Percentiles rank a stretch among this genome's conserved stretches.
Evolutionary conservation across 208 protist genomes (phyloP).

Genomic region (Leishmania braziliensis): DNA sequence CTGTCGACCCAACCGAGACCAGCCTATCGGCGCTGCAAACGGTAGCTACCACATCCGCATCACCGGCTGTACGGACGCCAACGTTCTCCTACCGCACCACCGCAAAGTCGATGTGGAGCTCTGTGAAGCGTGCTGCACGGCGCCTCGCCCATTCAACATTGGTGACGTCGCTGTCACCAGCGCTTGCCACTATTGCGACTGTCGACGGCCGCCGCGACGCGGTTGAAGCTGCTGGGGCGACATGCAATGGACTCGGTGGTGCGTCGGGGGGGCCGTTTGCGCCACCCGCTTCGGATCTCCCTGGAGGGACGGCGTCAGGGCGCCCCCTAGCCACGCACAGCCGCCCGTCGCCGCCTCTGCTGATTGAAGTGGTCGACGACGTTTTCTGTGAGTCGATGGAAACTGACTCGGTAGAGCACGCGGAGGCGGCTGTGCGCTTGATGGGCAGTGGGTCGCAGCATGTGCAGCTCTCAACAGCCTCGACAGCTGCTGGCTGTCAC

Average conservation of each 20-base stretch:
- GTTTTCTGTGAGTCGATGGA: slow-evolving; percentile 19
- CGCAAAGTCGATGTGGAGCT: slow-evolving; percentile 29
- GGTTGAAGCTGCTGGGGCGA: no score
- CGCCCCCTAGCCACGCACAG: background rate
- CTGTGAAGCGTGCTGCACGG: slow-evolving; percentile 27
- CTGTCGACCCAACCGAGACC: background rate
- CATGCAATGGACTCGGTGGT: background rate
- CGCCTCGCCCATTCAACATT: slow-evolving; percentile 9
- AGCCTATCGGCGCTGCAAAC: background rate
- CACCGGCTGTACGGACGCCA: background rate
- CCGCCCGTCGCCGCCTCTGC: slow-evolving; percentile 18
- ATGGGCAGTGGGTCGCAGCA: background rate
- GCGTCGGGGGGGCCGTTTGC: background rate
- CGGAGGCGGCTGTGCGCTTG: background rate
- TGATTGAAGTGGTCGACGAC: slow-evolving; percentile 34
- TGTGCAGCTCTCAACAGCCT: background rate
- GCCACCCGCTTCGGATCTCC: background rate
- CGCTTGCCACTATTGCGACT: background rate
- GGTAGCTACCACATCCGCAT: background rate
- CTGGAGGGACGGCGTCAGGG: background rate
- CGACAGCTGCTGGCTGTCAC: background rate
- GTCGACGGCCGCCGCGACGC: background rate
- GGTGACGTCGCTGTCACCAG: background rate
- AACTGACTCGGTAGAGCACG: slow-evolving; percentile 3
- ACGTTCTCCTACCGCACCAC: slow-evolving; percentile 12